Conservation (phyloP, 2,329 filamentous ascomycete genomes). For the Diaporthe humulicola region DNA sequence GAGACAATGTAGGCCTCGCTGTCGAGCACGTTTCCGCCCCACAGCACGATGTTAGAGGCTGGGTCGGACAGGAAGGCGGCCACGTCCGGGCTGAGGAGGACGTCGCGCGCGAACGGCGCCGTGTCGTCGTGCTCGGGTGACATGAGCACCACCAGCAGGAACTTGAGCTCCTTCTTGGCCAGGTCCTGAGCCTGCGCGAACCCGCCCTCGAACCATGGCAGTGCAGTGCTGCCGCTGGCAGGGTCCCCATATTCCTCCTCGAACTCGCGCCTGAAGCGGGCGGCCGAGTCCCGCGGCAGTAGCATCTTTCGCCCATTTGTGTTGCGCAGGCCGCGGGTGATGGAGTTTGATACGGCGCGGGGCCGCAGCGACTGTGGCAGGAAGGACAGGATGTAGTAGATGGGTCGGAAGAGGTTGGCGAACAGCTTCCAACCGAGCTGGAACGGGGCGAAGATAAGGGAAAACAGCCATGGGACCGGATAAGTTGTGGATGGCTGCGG, state of each 20-base stretch:
- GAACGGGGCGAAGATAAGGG: slow-evolving; percentile 85
- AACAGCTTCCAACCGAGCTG: slow-evolving; percentile 78
- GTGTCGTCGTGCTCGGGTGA: slow-evolving; percentile 97
- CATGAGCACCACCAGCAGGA: slow-evolving; percentile 87
- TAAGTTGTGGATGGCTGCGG: slow-evolving; percentile 79
- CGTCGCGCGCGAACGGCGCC: slow-evolving; percentile 83
- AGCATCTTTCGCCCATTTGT: slow-evolving; percentile 80
- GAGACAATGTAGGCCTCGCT: slow-evolving; percentile 95
- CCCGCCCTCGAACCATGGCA: slow-evolving; percentile 88
- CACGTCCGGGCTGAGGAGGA: slow-evolving; percentile 82
- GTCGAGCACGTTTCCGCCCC: slow-evolving; percentile 94
- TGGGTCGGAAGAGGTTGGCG: slow-evolving; percentile 76
- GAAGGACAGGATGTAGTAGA: slow-evolving; percentile 85
- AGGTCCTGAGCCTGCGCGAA: slow-evolving; percentile 93
- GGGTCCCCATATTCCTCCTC: slow-evolving; percentile 86
- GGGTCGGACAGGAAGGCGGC: slow-evolving; percentile 80
- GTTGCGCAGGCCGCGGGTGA: slow-evolving; percentile 66
- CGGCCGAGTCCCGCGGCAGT: slow-evolving; percentile 87
- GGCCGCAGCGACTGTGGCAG: slow-evolving; percentile 76
- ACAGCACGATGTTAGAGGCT: slow-evolving; percentile 84
- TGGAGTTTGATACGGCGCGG: slow-evolving; percentile 66
- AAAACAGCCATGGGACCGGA: slow-evolving; percentile 80
- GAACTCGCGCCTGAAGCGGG: slow-evolving; percentile 91
- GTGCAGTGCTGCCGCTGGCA: slow-evolving; percentile 57
- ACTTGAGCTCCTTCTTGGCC: slow-evolving; percentile 92